Evolutionary conservation across 2,329 filamentous ascomycete genomes (phyloP).

Genomic region (Lachnellula subtilissima): DNA sequence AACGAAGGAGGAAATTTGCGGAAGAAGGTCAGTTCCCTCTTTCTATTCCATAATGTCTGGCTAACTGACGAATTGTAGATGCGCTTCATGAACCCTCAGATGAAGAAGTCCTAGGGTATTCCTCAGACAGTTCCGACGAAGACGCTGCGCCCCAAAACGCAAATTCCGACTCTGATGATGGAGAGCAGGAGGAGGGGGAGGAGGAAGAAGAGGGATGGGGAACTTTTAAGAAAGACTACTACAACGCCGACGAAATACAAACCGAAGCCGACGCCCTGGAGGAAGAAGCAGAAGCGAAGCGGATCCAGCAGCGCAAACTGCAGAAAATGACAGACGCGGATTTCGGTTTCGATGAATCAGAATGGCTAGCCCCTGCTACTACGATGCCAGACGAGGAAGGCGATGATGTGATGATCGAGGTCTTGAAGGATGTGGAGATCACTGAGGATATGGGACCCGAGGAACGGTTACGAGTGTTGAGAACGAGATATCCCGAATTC

Average conservation of each 20-base stretch:
- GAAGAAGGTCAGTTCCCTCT: conserved; percentile 52
- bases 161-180: conserved; percentile 48
- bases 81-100: conserved; percentile 55
- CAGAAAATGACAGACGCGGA: conserved; percentile 86
- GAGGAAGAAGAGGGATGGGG: conserved; percentile 74
- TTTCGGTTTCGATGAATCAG: conserved; percentile 86
- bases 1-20: conserved; percentile 65
- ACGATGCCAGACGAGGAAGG: conserved; percentile 41
- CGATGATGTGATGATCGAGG: conserved; percentile 68
- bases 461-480: conserved; percentile 71
- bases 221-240: conserved; percentile 82
- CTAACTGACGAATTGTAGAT: conserved; percentile 32
- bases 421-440: conserved; percentile 79
- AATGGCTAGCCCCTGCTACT: conserved; percentile 66
- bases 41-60: conserved; percentile 7
- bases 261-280: conserved; percentile 70
- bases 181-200: conserved; percentile 52
- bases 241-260: conserved; percentile 73
- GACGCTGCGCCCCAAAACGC: conserved; percentile 47
- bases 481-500: conserved; percentile 85
- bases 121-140: conserved; percentile 39
- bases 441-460: conserved; percentile 71
- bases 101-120: conserved; percentile 53
- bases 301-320: conserved; percentile 86
- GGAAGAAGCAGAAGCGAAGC: conserved; percentile 85